A percentile compares a stretch with the other conserved stretches of the same genome.
These are phyloP conservation scores for Naganishia vishniacii DNA, from an alignment of 768 basidiomycete species.

Conservation along the genomic window DNA sequence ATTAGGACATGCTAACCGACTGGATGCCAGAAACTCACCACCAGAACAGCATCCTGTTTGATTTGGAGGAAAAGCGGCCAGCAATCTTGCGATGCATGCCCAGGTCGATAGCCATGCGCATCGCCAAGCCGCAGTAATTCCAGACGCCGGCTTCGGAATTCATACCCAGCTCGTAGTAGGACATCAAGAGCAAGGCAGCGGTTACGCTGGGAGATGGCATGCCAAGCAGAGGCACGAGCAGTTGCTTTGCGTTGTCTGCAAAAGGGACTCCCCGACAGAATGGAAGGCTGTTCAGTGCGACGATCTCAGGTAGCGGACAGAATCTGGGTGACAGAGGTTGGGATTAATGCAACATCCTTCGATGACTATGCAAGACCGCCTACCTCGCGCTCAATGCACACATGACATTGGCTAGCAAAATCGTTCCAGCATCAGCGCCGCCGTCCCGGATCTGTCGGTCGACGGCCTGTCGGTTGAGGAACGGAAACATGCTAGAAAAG, in stretches of 20 bases:
- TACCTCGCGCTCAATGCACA: conserved; percentile 21
- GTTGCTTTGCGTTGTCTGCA: conserved; percentile 22
- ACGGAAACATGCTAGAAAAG: conserved; percentile 21
- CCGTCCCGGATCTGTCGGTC: conserved; percentile 9
- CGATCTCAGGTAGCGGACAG: conserved; percentile 18
- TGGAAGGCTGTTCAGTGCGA: conserved; percentile 4
- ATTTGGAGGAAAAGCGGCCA: conserved; percentile 4
- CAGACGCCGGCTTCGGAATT: conserved; percentile 23
- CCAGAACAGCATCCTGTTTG: conserved; percentile 20
- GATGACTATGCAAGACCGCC: background rate
- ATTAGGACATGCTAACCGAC: background rate
- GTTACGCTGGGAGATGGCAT: conserved; percentile 21
- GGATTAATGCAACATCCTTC: background rate
- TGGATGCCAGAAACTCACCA: conserved; percentile 3
- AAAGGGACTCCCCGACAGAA: conserved; percentile 22
- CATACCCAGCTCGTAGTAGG: conserved; percentile 25
- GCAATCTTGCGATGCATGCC: conserved; percentile 21
- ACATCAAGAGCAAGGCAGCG: conserved; percentile 16
- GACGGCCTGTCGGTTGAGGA: conserved; percentile 9
- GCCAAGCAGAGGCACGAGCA: conserved; percentile 18
- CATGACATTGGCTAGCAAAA: conserved; percentile 18
- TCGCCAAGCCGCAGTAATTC: conserved; percentile 18
- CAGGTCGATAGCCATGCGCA: conserved; percentile 21
- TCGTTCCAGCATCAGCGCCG: conserved; percentile 17
- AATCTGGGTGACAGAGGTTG: conserved; percentile 2